A percentile compares a stretch with the other conserved stretches of the same genome.
These are phyloP conservation scores for Aspergillus floridensis DNA, from an alignment of 2,329 filamentous ascomycete species.

Conservation along the genomic window DNA sequence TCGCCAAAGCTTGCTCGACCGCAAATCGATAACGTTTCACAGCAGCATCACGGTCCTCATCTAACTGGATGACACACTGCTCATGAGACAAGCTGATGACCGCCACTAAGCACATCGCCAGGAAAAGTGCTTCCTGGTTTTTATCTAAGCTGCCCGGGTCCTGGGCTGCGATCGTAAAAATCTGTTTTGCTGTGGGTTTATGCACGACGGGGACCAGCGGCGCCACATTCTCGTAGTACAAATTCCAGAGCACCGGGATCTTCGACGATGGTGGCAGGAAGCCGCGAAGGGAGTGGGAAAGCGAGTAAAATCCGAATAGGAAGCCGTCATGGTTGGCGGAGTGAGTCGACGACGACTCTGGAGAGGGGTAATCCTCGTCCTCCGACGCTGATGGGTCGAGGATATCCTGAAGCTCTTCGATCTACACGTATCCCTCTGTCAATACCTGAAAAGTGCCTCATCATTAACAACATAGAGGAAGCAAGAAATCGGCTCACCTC, in stretches of 20 bases:
- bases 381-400: conserved; percentile 58
- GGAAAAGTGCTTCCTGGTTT: conserved; percentile 56
- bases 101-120: conserved; percentile 61
- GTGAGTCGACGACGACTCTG: conserved; percentile 37
- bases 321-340: conserved; percentile 56
- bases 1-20: conserved; percentile 61
- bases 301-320: conserved; percentile 59
- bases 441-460: conserved; percentile 6
- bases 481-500: conserved; percentile 44
- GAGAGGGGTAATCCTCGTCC: conserved; percentile 53
- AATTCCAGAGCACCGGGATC: conserved; percentile 55
- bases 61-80: conserved; percentile 46
- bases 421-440: conserved; percentile 32
- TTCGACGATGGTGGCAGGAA: conserved; percentile 56
- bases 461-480: not conserved
- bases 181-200: conserved; percentile 52
- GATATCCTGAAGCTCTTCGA: conserved; percentile 62
- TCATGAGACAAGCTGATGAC: conserved; percentile 44
- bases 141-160: conserved; percentile 53
- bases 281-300: conserved; percentile 53
- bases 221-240: conserved; percentile 61
- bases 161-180: conserved; percentile 51
- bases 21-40: conserved; percentile 61
- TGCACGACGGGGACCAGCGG: conserved; percentile 61
- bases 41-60: conserved; percentile 51